A percentile compares a stretch with the other conserved stretches of the same genome.
These are phyloP conservation scores for Teratosphaeria nubilosa DNA, from an alignment of 2,329 filamentous ascomycete genomes.

Conservation along the genomic window DNA sequence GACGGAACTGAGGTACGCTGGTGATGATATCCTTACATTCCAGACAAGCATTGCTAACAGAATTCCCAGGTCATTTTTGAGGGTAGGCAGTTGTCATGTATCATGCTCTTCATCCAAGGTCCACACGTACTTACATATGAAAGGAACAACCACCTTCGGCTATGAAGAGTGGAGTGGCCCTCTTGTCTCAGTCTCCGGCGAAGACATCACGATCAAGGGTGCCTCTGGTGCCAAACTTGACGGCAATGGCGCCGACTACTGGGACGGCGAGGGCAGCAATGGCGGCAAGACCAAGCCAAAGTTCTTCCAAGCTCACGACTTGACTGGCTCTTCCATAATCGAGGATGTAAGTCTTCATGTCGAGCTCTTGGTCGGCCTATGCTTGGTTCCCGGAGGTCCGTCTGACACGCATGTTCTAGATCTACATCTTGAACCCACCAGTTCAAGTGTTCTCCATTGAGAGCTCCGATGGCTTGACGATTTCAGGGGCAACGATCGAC, in stretches of 20 bases:
- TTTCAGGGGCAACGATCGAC: constrained; percentile 45
- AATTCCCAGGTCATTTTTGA: constrained; percentile 46
- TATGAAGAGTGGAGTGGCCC: constrained; percentile 58
- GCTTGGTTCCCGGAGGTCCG: neutral
- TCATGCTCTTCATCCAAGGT: neutral
- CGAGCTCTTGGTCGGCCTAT: neutral
- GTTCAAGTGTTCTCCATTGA: constrained; percentile 44
- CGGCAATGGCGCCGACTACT: constrained; percentile 48
- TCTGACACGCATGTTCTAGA: constrained; percentile 1
- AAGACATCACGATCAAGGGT: constrained; percentile 44
- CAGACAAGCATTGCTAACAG: neutral
- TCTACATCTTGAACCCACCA: constrained; percentile 46
- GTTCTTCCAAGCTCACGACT: constrained; percentile 48
- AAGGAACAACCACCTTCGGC: constrained; percentile 52
- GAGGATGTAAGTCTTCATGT: constrained; percentile 14
- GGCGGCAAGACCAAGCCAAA: constrained; percentile 56
- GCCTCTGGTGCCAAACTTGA: constrained; percentile 45
- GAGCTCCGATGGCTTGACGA: constrained; percentile 31
- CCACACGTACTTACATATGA: neutral
- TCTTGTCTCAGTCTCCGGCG: constrained; percentile 52
- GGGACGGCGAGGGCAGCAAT: constrained; percentile 51
- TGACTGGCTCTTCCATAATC: constrained; percentile 44
- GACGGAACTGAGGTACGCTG: constrained; percentile 23
- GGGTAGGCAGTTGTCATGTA: constrained; percentile 19
- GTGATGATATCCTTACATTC: neutral